Evolutionary conservation across 192 early-diverging fungal genomes (phyloP).

Genomic region (Pilobolus umbonatus): DNA sequence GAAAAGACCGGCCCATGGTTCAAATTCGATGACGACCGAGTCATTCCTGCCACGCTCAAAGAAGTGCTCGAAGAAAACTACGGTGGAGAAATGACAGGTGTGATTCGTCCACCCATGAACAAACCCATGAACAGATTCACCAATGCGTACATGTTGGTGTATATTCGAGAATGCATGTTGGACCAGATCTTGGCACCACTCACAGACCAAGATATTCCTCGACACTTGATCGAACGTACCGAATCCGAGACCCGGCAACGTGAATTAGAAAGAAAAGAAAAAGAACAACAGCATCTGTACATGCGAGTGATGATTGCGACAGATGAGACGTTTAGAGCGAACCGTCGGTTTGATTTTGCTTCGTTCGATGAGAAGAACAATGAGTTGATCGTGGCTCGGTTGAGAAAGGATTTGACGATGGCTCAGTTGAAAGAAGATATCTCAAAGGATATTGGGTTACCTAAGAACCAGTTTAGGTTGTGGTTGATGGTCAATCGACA

Average conservation of each 20-base stretch:
- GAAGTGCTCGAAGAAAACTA: slow-evolving; percentile 95
- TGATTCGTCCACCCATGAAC: slow-evolving; percentile 36
- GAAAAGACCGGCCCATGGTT: slow-evolving; percentile 77
- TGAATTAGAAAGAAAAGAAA: slow-evolving; percentile 62
- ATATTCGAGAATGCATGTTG: slow-evolving; percentile 77
- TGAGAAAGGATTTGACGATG: slow-evolving; percentile 56
- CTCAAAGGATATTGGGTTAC: slow-evolving; percentile 38
- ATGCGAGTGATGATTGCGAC: slow-evolving; percentile 58
- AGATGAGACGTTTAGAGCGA: slow-evolving; percentile 60
- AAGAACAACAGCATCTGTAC: slow-evolving; percentile 65
- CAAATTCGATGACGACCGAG: slow-evolving; percentile 95
- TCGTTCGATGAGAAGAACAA: slow-evolving; percentile 53
- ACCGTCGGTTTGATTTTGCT: slow-evolving; percentile 86
- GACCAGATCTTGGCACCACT: slow-evolving; percentile 66
- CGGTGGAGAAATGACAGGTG: slow-evolving; percentile 68
- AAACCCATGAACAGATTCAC: slow-evolving; percentile 75
- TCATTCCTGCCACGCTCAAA: slow-evolving; percentile 67
- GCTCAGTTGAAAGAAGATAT: slow-evolving; percentile 49
- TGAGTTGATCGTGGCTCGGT: slow-evolving; percentile 31
- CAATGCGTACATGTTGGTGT: slow-evolving; percentile 99
- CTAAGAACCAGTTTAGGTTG: slow-evolving; percentile 58
- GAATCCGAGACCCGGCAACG: slow-evolving; percentile 55
- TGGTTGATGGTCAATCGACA: slow-evolving; percentile 87
- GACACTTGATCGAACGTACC: slow-evolving; percentile 58
- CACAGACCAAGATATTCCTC: slow-evolving; percentile 69